Evolutionary conservation across 2,329 filamentous ascomycete genomes (phyloP), one percentile per base, ranked within the genome.

Genomic region (Ceratocystis eucalypticola): DNA sequence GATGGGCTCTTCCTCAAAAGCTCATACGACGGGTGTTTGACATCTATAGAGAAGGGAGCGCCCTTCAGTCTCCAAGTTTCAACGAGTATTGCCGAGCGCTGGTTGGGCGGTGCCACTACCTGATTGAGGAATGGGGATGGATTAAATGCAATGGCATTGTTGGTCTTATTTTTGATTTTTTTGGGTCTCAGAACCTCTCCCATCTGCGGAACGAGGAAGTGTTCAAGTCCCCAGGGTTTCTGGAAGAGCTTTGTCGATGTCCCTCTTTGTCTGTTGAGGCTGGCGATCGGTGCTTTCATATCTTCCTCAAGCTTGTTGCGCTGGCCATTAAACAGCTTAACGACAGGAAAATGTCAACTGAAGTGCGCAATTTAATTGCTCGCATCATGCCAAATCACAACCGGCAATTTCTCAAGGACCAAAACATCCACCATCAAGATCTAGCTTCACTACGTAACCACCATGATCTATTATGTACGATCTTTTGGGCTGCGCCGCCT

Each of bases 81-180:
- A 88, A 87, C 69, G 81, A 82, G 68, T 88, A 88, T 70, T 85
- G 82, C 68, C 79, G 82, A 20, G 80, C 82, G 5, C 72, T 86
- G 3, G 75, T 87, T 41, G 78, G 78, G 20, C 81, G 86, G 37
- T 88, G 85, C 69, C 80, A 87, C 71, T 82, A 82, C 71, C 77
- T 88, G 8, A 81, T 87, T 61, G 76, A 80, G 67, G 80, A 84
- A 72, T 88, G 86, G 86, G 83, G 83, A 3, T 88, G 86, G 86
- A 77, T 77, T 46, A 82, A 77, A 68, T 83, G 80, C 70, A 81
- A 80, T 61, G 75, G 78, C 10, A 78, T 87, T 15, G 76, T 87
- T 41, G 83, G 84, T 1, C 77, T 80, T 1, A 80, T 88, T 2
- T 88, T 88, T 69, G 85, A 88, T 73, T 88, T 87, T 71, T 88